Evolutionary conservation across 2,329 filamentous ascomycete genomes (phyloP), one percentile per base, ranked within the genome.

Genomic region (Botryotinia calthae): DNA sequence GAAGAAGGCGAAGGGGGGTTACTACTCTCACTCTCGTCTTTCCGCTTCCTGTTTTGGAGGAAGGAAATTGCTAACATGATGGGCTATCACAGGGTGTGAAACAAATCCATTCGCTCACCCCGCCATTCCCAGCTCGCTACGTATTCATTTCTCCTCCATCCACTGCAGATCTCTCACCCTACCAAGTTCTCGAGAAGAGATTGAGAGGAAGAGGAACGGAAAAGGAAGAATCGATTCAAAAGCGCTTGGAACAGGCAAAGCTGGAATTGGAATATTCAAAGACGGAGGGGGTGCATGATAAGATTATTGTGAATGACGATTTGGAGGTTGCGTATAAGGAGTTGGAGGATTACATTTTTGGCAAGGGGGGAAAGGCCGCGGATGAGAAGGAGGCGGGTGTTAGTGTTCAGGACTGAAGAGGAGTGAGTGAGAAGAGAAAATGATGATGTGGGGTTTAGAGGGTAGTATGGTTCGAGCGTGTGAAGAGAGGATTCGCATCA

Each of bases 91-190:
- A 90, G 87, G 95, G 95, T 74, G 94, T 98, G 73, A 97, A 97
- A 85, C 95, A 98, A 84, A 93, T 98, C 79, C 91, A 67, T 86
- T 86, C 77, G 88, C 95, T 58, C 14, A 10, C 31, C 5, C 72
- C 66, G 2, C 59, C 56, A 12, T 72, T 72, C 75, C 87, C 90
- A 72, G 93, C 94, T 12, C 89, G 93, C 72, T 97, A 93, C 84
- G 84, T 97, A 76, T 97, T 97, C 83, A 87, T 98, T 75, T 89
- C 92, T 51, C 95, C 95, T 20, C 95, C 95, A 0, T 91, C 88
- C 6, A 83, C 42, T 12, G 56, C 58, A 1, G 37, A 28, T 0
- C 14, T 59, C 28, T 42, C 67, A 4, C 46, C 58, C 16, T 66
- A 92, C 76, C 89, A 92, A 78, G 87, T 89, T 67, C 86, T 98